Evolutionary conservation across 352 stramenopile genomes (phyloP).

Genomic region (Globisporangium takayamanum): DNA sequence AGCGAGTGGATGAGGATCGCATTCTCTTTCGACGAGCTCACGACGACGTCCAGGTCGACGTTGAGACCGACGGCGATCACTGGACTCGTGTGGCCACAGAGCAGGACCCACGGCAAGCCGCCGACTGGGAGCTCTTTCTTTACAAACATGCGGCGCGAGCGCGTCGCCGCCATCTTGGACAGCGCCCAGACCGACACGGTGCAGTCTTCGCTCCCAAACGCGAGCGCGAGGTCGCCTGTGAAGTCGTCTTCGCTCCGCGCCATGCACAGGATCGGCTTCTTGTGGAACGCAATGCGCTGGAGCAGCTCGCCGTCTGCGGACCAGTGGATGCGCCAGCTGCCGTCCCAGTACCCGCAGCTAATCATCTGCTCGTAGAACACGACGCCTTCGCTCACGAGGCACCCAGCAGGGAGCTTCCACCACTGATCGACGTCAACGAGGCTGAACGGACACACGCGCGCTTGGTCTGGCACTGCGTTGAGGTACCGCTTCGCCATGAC

Average conservation of each 20-base stretch:
- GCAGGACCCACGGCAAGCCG: conserved; percentile 68
- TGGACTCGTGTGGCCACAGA: conserved; percentile 70
- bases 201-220: conserved; percentile 82
- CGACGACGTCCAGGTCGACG: conserved; percentile 76
- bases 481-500: conserved; percentile 76
- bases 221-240: conserved; percentile 75
- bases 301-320: conserved; percentile 77
- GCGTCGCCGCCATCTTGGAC: conserved; percentile 70
- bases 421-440: conserved; percentile 82
- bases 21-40: conserved; percentile 74
- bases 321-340: conserved; percentile 85
- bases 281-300: conserved; percentile 84
- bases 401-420: conserved; percentile 77
- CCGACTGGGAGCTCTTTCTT: conserved; percentile 82
- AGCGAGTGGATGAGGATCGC: conserved; percentile 73
- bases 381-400: conserved; percentile 65
- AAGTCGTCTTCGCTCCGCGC: conserved; percentile 81
- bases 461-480: conserved; percentile 59
- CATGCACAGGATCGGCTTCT: conserved; percentile 85
- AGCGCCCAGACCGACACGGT: conserved; percentile 83
- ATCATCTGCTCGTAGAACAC: conserved; percentile 89
- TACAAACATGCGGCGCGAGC: conserved; percentile 76
- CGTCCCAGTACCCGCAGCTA: conserved; percentile 85
- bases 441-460: conserved; percentile 65
- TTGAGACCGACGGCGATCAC: conserved; percentile 78